These are phyloP conservation scores for Boletus smithii DNA, from an alignment of 1,284 basidiomycete genomes.

Conservation along the genomic window DNA sequence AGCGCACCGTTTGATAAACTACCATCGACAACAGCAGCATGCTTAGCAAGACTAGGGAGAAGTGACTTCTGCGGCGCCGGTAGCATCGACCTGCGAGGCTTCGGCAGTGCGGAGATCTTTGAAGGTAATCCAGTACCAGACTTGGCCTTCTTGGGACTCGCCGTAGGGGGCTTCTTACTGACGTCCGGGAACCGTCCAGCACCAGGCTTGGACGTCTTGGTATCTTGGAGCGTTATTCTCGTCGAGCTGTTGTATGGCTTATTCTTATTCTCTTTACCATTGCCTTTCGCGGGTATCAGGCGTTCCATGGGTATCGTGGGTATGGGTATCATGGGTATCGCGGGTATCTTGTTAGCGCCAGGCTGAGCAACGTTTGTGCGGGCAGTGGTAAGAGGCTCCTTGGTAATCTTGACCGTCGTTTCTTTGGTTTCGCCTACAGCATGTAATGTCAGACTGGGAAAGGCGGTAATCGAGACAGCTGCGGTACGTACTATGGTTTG, in stretches of 20 bases:
- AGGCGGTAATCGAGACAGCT: background rate
- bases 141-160: constrained; percentile 7
- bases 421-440: background rate
- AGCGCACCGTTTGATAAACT: constrained; percentile 9
- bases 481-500: background rate
- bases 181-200: constrained; percentile 1
- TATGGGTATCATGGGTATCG: constrained; percentile 6
- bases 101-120: background rate
- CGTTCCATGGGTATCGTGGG: constrained; percentile 9
- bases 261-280: constrained; percentile 24
- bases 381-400: background rate
- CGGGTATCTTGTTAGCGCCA: constrained; percentile 10
- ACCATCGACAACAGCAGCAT: background rate
- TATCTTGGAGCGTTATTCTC: constrained; percentile 7
- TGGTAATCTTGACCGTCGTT: background rate
- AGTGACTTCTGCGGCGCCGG: background rate
- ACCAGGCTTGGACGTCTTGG: background rate
- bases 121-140: constrained; percentile 2
- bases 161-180: constrained; percentile 7
- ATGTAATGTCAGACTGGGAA: background rate
- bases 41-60: constrained; percentile 1
- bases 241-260: constrained; percentile 2
- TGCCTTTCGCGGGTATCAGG: constrained; percentile 2
- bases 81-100: constrained; percentile 12
- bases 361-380: constrained; percentile 1